Evolutionary conservation across 805 yeast genomes (phyloP).

Genomic region (Teunomyces atbi): DNA sequence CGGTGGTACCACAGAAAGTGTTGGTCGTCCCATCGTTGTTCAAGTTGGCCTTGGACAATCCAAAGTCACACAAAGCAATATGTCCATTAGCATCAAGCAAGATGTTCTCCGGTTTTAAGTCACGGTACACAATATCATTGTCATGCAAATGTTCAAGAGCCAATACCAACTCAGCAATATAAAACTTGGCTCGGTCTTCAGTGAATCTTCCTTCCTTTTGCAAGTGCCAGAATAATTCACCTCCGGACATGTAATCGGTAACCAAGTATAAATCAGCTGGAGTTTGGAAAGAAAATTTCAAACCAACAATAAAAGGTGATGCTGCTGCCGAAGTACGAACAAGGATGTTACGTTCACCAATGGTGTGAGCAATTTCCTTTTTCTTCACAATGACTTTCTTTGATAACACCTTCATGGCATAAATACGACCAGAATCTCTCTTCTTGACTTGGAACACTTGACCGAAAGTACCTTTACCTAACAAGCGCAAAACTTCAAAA

Average conservation of each 20-base stretch:
- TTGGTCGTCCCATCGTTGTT: slow-evolving; percentile 86
- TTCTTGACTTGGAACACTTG: slow-evolving; percentile 96
- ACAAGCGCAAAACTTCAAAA: slow-evolving; percentile 83
- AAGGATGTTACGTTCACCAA: slow-evolving; percentile 92
- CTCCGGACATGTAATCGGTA: slow-evolving; percentile 98
- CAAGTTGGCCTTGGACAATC: slow-evolving; percentile 90
- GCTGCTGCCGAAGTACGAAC: slow-evolving; percentile 89
- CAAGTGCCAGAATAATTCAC: slow-evolving; percentile 94
- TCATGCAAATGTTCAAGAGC: slow-evolving; percentile 95
- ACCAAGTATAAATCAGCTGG: slow-evolving; percentile 89
- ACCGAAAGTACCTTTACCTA: slow-evolving; percentile 97
- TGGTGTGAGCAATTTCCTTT: slow-evolving; percentile 97
- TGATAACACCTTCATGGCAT: slow-evolving; percentile 96
- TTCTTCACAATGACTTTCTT: slow-evolving; percentile 94
- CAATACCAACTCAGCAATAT: slow-evolving; percentile 91
- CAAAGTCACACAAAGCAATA: slow-evolving; percentile 96
- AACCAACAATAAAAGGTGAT: slow-evolving; percentile 91
- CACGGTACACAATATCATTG: slow-evolving; percentile 94
- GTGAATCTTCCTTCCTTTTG: slow-evolving; percentile 94
- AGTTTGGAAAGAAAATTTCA: slow-evolving; percentile 95
- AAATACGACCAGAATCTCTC: slow-evolving; percentile 83
- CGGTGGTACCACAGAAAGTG: slow-evolving; percentile 98
- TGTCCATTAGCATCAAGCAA: slow-evolving; percentile 95
- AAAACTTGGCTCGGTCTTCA: slow-evolving; percentile 93
- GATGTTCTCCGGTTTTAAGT: slow-evolving; percentile 95